Base-by-base conservation (phyloP, 2,329 filamentous ascomycete species). In the Talaromyces piceae region DNA sequence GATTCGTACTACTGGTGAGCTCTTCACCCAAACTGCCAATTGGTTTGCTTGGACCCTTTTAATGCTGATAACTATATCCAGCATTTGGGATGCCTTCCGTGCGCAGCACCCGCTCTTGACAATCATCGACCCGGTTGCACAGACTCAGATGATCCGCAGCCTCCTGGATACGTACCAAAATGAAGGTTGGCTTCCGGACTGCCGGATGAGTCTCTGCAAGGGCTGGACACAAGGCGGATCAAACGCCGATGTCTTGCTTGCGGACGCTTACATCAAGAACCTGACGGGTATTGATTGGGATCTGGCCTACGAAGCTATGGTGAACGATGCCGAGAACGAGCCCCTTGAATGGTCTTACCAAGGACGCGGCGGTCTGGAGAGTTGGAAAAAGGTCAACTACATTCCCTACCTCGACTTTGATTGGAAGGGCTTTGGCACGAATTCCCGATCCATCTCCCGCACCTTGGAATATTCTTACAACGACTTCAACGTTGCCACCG, bases 391-490 rank as follows among this genome's bases (percentile, higher is more conserved):
- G 0, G 72, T 87, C 1, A 77, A 83, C 5, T 90, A 88, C 60
- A 84, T 90, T 26, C 86, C 86, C 0, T 78, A 80, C 0, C 78
- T 84, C 49, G 83, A 88, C 55, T 83, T 84, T 48, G 86, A 89
- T 63, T 73, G 75, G 2, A 68, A 76, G 27, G 83, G 83, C 2
- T 82, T 84, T 28, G 86, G 86, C 0, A 82, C 83, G 0, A 79
- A 86, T 69, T 88, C 86, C 0, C 76, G 86, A 9, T 84, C 78
- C 54, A 78, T 89, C 41, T 87, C 82, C 1, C 77, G 86, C 12
- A 89, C 85, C 0, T 75, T 89, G 2, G 86, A 90, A 62, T 90
- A 90, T 62, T 79, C 83, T 4, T 89, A 89, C 66, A 82, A 89
- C 58, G 86, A 89, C 67, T 89, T 80, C 60, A 79, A 77, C 51